A percentile compares a stretch with the other conserved stretches of the same genome.
Evolutionary conservation across 2,329 filamentous ascomycete genomes (phyloP).

Genomic region (Cordyceps cicadae): DNA sequence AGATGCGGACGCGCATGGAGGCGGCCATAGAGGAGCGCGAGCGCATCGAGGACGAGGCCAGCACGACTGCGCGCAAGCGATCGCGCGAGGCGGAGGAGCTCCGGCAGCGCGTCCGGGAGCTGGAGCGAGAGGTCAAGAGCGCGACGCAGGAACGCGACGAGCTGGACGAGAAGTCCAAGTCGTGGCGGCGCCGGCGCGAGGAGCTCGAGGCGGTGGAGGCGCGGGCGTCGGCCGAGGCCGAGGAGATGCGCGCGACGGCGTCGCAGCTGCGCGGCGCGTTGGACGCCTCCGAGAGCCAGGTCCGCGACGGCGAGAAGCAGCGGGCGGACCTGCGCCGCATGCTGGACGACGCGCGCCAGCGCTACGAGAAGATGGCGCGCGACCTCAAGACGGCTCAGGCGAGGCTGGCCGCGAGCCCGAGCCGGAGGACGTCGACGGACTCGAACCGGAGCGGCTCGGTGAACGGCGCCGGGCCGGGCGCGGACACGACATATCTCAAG

Average conservation of each 20-base stretch:
- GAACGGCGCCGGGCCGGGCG: conserved; percentile 20
- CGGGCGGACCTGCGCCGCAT: conserved; percentile 64
- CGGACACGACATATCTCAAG: conserved; percentile 62
- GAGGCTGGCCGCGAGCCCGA: conserved; percentile 34
- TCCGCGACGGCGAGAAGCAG: conserved; percentile 75
- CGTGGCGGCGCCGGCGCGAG: conserved; percentile 64
- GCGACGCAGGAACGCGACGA: conserved; percentile 70
- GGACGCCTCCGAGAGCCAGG: conserved; percentile 79
- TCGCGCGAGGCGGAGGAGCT: conserved; percentile 82
- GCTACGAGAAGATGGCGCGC: conserved; percentile 73
- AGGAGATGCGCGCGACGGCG: conserved; percentile 69
- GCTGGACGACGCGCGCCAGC: conserved; percentile 67
- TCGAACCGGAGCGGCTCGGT: conserved; percentile 36
- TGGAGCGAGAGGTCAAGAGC: conserved; percentile 66
- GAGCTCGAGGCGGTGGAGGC: conserved; percentile 66
- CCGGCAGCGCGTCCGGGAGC: conserved; percentile 67
- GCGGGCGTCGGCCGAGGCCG: conserved; percentile 62
- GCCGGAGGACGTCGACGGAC: conserved; percentile 36
- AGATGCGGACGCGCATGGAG: conserved; percentile 85
- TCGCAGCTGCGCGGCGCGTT: conserved; percentile 69
- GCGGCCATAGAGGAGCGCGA: conserved; percentile 89
- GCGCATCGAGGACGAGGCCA: conserved; percentile 83
- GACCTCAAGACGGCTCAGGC: conserved; percentile 47
- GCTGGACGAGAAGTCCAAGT: conserved; percentile 62
- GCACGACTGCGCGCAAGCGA: conserved; percentile 64